A percentile compares a stretch with the other conserved stretches of the same genome.
Conservation (phyloP, 306 rosid species). For the Quercus parvula region DNA sequence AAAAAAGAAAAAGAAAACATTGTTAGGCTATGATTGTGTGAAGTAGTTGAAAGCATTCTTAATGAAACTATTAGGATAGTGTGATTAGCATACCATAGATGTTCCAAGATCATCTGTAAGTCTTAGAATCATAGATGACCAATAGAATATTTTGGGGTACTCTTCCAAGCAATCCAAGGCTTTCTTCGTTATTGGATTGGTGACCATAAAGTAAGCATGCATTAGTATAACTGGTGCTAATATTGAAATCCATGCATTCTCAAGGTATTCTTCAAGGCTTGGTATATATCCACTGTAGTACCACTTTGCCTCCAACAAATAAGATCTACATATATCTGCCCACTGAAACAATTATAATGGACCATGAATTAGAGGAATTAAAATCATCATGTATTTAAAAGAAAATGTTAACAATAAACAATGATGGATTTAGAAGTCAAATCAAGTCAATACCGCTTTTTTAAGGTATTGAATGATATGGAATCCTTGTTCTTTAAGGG, state of each 20-base stretch:
- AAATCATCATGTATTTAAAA: no score
- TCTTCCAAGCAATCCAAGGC: neutral
- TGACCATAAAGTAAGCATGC: neutral
- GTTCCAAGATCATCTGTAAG: conserved; percentile 28
- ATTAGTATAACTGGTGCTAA: neutral
- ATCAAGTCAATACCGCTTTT: neutral
- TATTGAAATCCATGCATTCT: conserved; percentile 18
- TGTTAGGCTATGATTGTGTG: neutral
- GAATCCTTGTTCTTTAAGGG: neutral
- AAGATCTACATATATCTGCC: conserved; percentile 7
- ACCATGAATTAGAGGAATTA: neutral
- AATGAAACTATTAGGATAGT: no score
- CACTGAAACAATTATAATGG: neutral
- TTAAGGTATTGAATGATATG: neutral
- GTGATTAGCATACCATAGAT: neutral
- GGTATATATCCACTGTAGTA: neutral
- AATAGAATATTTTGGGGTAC: neutral
- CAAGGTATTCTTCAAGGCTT: conserved; percentile 4
- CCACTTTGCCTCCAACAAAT: conserved; percentile 4
- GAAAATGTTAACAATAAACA: no score
- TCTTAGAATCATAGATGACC: neutral
- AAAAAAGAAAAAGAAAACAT: neutral
- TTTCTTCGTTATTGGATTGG: neutral
- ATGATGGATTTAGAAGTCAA: neutral
- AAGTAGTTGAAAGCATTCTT: neutral